Evolutionary conservation across 129 eudicot genomes (phyloP), one percentile per base, ranked within the genome.

Genomic region (Escallonia rubra): DNA sequence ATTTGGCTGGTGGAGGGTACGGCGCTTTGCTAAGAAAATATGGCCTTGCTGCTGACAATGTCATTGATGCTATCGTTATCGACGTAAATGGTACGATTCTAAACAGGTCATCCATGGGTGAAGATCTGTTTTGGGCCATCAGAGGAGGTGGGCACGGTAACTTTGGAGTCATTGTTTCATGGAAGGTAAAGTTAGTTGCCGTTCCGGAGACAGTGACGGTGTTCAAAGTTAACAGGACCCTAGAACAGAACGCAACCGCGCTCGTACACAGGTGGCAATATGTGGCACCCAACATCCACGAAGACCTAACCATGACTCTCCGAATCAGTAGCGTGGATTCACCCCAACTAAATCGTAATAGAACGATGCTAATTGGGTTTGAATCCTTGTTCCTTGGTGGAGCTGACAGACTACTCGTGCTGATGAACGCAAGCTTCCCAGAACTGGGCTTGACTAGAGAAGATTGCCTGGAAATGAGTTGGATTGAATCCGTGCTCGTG

Each of bases 111-210:
- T 72, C 93, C 3, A 89, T 85, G 96, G 96, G 96, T 2, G 96
- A 89, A 58, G 96, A 89, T 64, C 81, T 85, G 2, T 89, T 89
- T 68, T 89, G 93, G 96, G 96, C 96, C 6, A 74, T 89, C 8
- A 70, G 90, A 38, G 96, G 96, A 4, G 96, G 83, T 3, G 96
- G 92, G 4, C 92, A 92, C 6, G 96, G 76, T n/a, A 89, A 87
- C 59, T 89, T 69, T 11, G 96, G 95, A 40, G 73, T 91, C 3
- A 80, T 91, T 7, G 74, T 85, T 57, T 76, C 90, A 2, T 91
- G 97, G 94, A 91, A 88, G 59, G 72, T 91, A 4, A 81, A 73
- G 61, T 77, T 91, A 2, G 89, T 91, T 2, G 81, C 80, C 0
- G 97, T 91, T 4, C 96, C 96, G 0, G 73, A 73, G 54, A 76